Conservation (phyloP, 2,329 filamentous ascomycete species). For the Talaromyces rugulosus region DNA sequence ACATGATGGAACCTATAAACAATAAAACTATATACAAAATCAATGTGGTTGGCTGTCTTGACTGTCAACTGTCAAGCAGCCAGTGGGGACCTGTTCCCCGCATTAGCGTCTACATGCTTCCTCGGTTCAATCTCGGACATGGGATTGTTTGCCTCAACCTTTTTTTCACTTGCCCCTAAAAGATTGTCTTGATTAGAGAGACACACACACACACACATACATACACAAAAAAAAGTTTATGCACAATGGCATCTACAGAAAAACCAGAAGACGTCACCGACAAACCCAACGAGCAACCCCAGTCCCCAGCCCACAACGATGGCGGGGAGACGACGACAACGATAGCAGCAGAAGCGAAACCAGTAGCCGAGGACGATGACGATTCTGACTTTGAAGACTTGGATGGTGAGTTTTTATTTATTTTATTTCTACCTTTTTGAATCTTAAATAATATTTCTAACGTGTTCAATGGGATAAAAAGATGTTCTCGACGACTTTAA, state of each 20-base stretch:
- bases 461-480: background rate
- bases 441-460: background rate
- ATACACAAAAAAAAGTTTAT: background rate
- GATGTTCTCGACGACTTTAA: conserved; percentile 94
- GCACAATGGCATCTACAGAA: conserved; percentile 8
- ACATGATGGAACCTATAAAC: background rate
- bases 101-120: background rate
- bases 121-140: background rate
- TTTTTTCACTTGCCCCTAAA: background rate
- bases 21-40: background rate
- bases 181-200: background rate
- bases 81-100: background rate
- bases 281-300: conserved; percentile 3
- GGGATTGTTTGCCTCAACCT: background rate
- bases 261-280: background rate
- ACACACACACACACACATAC: background rate
- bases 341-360: conserved; percentile 31
- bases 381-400: conserved; percentile 95
- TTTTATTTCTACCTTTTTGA: background rate
- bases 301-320: background rate
- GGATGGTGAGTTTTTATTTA: conserved; percentile 58
- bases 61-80: no score
- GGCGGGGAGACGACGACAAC: conserved; percentile 10
- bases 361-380: conserved; percentile 50
- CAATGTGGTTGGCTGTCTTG: no score